Evolutionary conservation across 2,329 filamentous ascomycete species (phyloP).

Genomic region (Ilyonectria sp.): DNA sequence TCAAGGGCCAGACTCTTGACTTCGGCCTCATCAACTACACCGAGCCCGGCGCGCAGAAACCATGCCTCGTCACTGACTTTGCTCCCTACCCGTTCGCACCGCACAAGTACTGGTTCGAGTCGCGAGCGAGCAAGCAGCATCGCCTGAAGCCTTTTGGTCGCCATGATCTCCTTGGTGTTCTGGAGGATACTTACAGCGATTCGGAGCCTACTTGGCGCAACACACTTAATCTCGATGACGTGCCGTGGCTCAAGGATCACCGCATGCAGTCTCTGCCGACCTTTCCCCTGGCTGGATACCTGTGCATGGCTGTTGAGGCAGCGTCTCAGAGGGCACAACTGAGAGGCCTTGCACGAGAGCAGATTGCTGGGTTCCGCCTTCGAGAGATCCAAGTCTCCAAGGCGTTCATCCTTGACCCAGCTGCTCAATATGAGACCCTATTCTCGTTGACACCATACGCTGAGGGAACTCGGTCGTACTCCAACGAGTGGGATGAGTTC

Average conservation of each 20-base stretch:
- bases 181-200: conserved; percentile 61
- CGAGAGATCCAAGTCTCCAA: conserved; percentile 48
- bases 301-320: conserved; percentile 67
- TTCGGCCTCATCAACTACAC: conserved; percentile 63
- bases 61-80: conserved; percentile 58
- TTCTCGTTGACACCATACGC: conserved; percentile 46
- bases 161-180: conserved; percentile 63
- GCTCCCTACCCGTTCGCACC: conserved; percentile 65
- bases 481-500: conserved; percentile 70
- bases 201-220: conserved; percentile 66
- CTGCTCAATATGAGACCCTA: conserved; percentile 44
- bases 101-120: conserved; percentile 64
- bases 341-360: conserved; percentile 38
- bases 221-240: conserved; percentile 61
- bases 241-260: conserved; percentile 73
- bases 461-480: conserved; percentile 50
- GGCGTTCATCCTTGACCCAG: conserved; percentile 47
- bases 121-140: conserved; percentile 59
- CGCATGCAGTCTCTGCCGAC: conserved; percentile 69
- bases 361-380: conserved; percentile 37
- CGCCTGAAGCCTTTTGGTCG: conserved; percentile 57
- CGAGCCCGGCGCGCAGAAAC: conserved; percentile 20
- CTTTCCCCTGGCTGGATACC: conserved; percentile 68
- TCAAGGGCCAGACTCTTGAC: conserved; percentile 60
- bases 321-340: conserved; percentile 54